These are phyloP conservation scores for Solanum infundibuliforme DNA, from an alignment of 257 asterid genomes.

Conservation along the genomic window DNA sequence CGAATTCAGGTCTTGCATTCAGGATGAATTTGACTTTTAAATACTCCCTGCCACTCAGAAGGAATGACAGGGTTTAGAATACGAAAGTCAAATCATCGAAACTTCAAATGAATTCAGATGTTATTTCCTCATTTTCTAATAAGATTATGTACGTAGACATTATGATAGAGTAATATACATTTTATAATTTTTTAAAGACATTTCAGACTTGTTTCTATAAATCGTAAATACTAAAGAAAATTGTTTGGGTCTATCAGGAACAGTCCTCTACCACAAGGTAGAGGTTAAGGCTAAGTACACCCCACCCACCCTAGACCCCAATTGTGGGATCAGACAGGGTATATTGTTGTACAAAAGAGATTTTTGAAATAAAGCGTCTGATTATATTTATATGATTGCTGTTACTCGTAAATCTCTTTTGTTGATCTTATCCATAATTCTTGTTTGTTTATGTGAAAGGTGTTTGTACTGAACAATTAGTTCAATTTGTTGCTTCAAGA, in stretches of 20 bases:
- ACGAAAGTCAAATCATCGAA: background rate
- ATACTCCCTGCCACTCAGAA: background rate
- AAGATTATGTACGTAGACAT: background rate
- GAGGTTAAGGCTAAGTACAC: background rate
- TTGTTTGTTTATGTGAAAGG: background rate
- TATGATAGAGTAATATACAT: background rate
- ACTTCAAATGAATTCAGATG: background rate
- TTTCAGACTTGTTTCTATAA: background rate
- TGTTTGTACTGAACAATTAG: background rate
- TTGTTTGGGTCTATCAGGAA: background rate
- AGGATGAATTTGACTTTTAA: background rate
- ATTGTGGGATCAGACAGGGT: background rate
- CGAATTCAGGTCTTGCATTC: background rate
- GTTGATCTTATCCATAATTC: background rate
- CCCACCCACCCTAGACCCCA: background rate
- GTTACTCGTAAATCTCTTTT: background rate
- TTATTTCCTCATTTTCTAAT: background rate
- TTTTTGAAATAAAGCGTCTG: background rate
- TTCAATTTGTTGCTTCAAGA: background rate
- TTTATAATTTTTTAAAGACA: background rate
- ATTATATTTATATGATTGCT: background rate
- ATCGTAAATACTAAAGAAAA: background rate
- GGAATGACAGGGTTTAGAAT: background rate
- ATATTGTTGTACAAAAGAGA: background rate
- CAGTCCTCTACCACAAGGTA: background rate